Conservation (phyloP, 257 asterid species). For the Craterostigma plantagineum region DNA sequence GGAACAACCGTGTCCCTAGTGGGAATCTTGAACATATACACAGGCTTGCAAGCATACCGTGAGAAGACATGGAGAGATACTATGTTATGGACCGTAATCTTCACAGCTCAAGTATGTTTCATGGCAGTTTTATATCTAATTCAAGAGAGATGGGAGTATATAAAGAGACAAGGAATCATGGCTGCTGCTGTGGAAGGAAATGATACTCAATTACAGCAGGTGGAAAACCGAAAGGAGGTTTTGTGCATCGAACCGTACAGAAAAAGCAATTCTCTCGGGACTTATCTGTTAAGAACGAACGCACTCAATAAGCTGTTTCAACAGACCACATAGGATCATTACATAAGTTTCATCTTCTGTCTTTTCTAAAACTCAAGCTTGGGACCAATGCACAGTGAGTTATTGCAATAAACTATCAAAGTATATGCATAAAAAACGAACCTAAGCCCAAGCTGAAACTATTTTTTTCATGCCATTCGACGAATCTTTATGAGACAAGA, state of each 20-base stretch:
- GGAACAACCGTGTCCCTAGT: slow-evolving; percentile 44
- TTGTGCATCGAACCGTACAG: slow-evolving; percentile 20
- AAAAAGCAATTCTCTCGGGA: slow-evolving; percentile 68
- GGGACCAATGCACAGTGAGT: too few relatives aligned
- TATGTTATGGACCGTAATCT: slow-evolving; percentile 39
- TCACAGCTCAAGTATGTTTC: slow-evolving; percentile 58
- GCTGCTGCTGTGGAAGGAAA: background rate
- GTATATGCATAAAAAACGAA: too few relatives aligned
- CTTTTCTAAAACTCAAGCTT: too few relatives aligned
- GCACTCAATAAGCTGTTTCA: slow-evolving; percentile 64
- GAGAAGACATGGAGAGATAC: slow-evolving; percentile 34
- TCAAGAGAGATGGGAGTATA: slow-evolving; percentile 82
- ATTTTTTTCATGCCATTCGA: slow-evolving; percentile 11
- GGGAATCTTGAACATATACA: slow-evolving; percentile 47
- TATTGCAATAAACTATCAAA: too few relatives aligned
- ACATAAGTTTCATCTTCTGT: too few relatives aligned
- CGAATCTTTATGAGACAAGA: slow-evolving; percentile 34
- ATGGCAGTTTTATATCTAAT: slow-evolving; percentile 57
- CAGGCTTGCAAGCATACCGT: slow-evolving; percentile 55
- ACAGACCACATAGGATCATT: slow-evolving; percentile 19
- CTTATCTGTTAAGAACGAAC: slow-evolving; percentile 45
- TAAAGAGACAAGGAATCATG: slow-evolving; percentile 38
- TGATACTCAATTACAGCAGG: background rate
- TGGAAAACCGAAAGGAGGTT: slow-evolving; percentile 14
- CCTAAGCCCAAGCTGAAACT: too few relatives aligned